Percentiles rank a stretch among this genome's conserved stretches.
Evolutionary conservation across 768 basidiomycete species (phyloP).

Genomic region (Mycena capillaripes): DNA sequence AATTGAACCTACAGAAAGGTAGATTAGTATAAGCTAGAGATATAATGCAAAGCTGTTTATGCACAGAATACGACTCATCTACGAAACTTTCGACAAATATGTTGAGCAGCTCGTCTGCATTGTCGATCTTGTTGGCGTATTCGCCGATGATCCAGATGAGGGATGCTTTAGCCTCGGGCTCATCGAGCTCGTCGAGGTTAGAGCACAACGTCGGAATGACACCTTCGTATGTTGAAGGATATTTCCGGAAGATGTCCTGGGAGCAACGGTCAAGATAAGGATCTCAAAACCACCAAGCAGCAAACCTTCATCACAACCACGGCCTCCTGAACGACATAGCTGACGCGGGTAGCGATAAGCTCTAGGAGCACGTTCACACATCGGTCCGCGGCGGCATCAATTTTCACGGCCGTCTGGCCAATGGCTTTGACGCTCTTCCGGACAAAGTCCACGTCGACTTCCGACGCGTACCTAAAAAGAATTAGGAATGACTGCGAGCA

Average conservation of each 20-base stretch:
- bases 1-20: conserved; percentile 67
- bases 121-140: conserved; percentile 98
- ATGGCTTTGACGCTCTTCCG: conserved; percentile 96
- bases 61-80: conserved; percentile 87
- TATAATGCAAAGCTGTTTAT: neutral
- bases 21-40: neutral
- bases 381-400: conserved; percentile 93
- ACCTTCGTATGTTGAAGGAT: conserved; percentile 97
- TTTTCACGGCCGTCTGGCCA: conserved; percentile 96
- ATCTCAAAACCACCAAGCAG: neutral
- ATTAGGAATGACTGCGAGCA: conserved; percentile 1
- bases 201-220: conserved; percentile 96
- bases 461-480: conserved; percentile 87
- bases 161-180: conserved; percentile 98
- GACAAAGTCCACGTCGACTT: conserved; percentile 99
- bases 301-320: conserved; percentile 98
- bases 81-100: conserved; percentile 95
- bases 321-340: conserved; percentile 98
- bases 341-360: conserved; percentile 92
- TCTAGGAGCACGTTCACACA: conserved; percentile 96
- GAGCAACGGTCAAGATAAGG: neutral
- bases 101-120: conserved; percentile 92
- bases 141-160: conserved; percentile 99
- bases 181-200: conserved; percentile 96
- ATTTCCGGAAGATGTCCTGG: conserved; percentile 98